Base-by-base conservation (phyloP, 495 filamentous ascomycete genomes). In the Penicillium simplicissimum region DNA sequence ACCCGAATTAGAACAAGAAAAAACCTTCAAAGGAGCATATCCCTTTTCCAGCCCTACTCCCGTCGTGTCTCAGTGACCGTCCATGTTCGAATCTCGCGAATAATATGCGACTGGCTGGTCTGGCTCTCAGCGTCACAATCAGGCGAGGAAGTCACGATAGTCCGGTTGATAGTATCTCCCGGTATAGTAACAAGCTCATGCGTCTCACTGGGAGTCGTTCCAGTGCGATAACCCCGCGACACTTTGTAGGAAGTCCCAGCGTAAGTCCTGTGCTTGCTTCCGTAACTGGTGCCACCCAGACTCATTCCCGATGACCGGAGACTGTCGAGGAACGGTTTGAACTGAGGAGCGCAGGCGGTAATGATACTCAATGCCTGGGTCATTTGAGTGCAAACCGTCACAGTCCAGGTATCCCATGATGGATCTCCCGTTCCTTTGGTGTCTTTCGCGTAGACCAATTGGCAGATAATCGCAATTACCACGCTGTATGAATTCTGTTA, bases 321-420 rank as follows among this genome's bases (percentile, higher is more conserved):
- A 42, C 71, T 77, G 21, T 79, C 73, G 11, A 82, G 64, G 63
- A 83, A 79, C 0, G 79, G 79, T 31, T 78, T 79, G 34, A 82
- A 74, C 48, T 81, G 81, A 0, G 80, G 77, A 0, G 75, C 68
- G 58, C 78, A 82, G 1, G 79, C 71, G 10, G 79, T 79, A 13
- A 77, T 63, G 5, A 80, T 73, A 45, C 76, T 76, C 4, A 79
- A 59, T 6, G 67, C 67, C 21, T 78, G 71, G 15, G 71, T 67
- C 34, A 76, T 67, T 36, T 76, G 75, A n/a, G 71, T 75, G 8
- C 67, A 68, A 25, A 79, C 57, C 8, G 67, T 62, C 15, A 70
- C 63, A 1, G 68, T 52, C 74, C 73, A 78, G 25, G 63, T 55
- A 60, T 67, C 64, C 33, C 61, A 63, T 2, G 74, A 71, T 1